Conservation (phyloP, 2,329 filamentous ascomycete species). For the Massarina eburnea region DNA sequence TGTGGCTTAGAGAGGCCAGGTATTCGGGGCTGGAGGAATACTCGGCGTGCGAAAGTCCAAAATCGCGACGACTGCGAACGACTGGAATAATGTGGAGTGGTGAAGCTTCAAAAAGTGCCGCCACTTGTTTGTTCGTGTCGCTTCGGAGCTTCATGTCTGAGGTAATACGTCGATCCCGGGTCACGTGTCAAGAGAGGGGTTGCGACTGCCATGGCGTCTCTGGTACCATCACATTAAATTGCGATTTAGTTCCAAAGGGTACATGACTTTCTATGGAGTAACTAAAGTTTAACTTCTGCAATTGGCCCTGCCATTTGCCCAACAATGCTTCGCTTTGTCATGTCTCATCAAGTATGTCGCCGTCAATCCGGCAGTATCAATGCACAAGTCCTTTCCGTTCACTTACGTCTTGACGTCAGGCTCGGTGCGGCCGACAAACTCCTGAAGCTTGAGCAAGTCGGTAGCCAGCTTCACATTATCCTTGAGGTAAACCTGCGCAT, state of each 20-base stretch:
- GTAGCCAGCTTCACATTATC: slow-evolving; percentile 85
- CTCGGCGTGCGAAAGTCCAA: background rate
- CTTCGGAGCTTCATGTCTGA: slow-evolving; percentile 25
- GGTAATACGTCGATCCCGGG: slow-evolving; percentile 12
- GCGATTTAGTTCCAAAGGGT: too few relatives aligned
- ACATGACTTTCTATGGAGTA: background rate
- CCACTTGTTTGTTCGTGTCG: slow-evolving; percentile 37
- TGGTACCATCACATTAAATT: too few relatives aligned
- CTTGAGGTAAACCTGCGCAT: slow-evolving; percentile 92
- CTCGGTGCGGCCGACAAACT: slow-evolving; percentile 88
- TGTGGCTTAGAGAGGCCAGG: background rate
- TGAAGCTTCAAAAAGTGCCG: slow-evolving; percentile 23
- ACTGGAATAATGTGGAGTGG: slow-evolving; percentile 11
- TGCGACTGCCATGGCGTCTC: too few relatives aligned
- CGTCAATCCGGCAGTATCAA: background rate
- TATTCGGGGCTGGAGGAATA: background rate
- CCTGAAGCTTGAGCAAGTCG: slow-evolving; percentile 85
- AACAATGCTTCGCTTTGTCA: background rate
- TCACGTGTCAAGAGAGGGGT: background rate
- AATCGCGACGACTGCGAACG: background rate
- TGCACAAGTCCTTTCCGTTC: background rate
- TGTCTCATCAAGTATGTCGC: slow-evolving; percentile 10
- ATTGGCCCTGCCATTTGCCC: background rate
- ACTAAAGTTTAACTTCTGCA: background rate
- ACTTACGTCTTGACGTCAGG: slow-evolving; percentile 92